Conservation (phyloP, 768 basidiomycete genomes). For the Suillus decipiens region DNA sequence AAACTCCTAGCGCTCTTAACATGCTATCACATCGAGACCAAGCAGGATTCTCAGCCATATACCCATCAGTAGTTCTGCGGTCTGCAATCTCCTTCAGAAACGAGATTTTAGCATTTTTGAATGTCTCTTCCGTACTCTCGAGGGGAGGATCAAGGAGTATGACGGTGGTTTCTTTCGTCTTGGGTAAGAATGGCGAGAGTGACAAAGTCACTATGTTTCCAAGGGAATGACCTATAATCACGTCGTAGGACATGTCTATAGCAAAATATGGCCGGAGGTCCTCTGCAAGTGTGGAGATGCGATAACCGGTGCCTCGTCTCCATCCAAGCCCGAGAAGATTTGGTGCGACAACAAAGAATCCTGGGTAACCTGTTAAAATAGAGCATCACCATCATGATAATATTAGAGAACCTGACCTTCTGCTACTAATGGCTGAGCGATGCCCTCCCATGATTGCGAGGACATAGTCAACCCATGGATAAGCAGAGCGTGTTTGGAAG, state of each 20-base stretch:
- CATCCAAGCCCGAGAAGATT: neutral
- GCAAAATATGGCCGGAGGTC: conserved; percentile 19
- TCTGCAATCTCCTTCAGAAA: conserved; percentile 5
- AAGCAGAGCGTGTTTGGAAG: conserved; percentile 17
- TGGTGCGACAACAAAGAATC: too few species aligned
- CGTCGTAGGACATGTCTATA: conserved; percentile 12
- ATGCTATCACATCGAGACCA: conserved; percentile 14
- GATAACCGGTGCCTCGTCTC: conserved; percentile 14
- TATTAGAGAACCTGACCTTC: conserved; percentile 13
- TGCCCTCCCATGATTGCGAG: conserved; percentile 22
- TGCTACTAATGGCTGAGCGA: conserved; percentile 15
- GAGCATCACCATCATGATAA: neutral
- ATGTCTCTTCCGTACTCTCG: conserved; percentile 1
- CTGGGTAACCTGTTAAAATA: neutral
- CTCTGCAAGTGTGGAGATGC: conserved; percentile 11
- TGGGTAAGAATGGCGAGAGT: conserved; percentile 18
- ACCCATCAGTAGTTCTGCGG: neutral
- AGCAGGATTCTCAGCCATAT: conserved; percentile 13
- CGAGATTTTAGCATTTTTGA: neutral
- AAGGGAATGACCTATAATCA: conserved; percentile 26
- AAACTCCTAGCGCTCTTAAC: conserved; percentile 12
- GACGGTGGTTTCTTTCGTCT: conserved; percentile 7
- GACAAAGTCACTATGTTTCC: conserved; percentile 16
- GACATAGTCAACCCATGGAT: conserved; percentile 21
- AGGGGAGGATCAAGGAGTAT: conserved; percentile 18